phyloP scores from a whole-genome alignment of 1,284 basidiomycete genomes.

The Hemileia vastatrix region DNA sequence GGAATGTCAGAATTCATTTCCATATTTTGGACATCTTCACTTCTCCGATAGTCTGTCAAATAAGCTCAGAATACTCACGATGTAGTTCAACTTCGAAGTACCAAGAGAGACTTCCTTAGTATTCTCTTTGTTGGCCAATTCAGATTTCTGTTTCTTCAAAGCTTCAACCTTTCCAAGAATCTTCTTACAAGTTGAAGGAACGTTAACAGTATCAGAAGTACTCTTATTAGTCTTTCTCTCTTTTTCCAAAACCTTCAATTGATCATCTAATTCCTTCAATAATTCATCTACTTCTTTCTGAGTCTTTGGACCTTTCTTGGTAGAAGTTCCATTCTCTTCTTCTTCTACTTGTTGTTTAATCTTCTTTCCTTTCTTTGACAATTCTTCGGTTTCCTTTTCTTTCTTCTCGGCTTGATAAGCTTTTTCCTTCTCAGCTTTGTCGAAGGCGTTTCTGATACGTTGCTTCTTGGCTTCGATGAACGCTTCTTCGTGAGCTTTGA shows the following conservation, averaged over 20 bases:
- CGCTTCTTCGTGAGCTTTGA: slow-evolving; percentile 38
- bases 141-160: slow-evolving; percentile 39
- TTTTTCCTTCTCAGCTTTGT: slow-evolving; percentile 36
- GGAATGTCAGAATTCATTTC: background rate
- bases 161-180: no score
- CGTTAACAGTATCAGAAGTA: slow-evolving; percentile 33
- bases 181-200: no score
- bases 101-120: slow-evolving; percentile 39
- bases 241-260: slow-evolving; percentile 33
- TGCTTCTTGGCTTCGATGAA: slow-evolving; percentile 35
- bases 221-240: no score
- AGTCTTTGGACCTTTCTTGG: no score
- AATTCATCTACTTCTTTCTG: slow-evolving; percentile 31
- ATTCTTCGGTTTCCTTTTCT: slow-evolving; percentile 29
- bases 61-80: no score
- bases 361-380: background rate
- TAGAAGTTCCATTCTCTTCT: slow-evolving; percentile 26
- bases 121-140: slow-evolving; percentile 40
- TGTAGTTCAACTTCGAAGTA: slow-evolving; percentile 44
- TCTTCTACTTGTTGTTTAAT: slow-evolving; percentile 31
- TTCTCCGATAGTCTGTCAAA: no score
- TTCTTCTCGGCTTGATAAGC: slow-evolving; percentile 33
- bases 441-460: slow-evolving; percentile 34
- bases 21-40: no score
- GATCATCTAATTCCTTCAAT: slow-evolving; percentile 34